phyloP scores from a whole-genome alignment of 768 basidiomycete species.

The Calocybe indica region DNA sequence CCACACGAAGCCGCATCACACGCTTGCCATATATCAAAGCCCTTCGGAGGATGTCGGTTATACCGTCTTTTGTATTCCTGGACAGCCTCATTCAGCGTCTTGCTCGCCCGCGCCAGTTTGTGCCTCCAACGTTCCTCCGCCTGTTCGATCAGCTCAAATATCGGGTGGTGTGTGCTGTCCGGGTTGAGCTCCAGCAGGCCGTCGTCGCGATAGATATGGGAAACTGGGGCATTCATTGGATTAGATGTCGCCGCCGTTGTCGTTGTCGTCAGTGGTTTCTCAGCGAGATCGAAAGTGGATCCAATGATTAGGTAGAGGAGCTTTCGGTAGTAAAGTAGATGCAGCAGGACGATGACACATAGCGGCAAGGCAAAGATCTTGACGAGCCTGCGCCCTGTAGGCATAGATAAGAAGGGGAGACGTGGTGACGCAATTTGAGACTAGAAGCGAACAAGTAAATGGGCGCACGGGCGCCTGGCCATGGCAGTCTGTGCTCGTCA shows the following conservation, averaged over 20 bases:
- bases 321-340: no score
- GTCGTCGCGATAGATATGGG: slow-evolving; percentile 1
- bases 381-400: background rate
- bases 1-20: slow-evolving; percentile 9
- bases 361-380: background rate
- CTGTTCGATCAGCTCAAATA: slow-evolving; percentile 58
- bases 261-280: no score
- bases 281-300: no score
- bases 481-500: no score
- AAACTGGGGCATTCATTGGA: no score
- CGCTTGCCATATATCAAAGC: slow-evolving; percentile 73
- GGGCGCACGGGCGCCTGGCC: no score
- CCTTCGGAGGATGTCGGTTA: slow-evolving; percentile 61
- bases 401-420: no score
- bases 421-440: no score
- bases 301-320: no score
- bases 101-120: slow-evolving; percentile 56
- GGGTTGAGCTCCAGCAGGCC: slow-evolving; percentile 21
- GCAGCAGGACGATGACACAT: no score
- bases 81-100: slow-evolving; percentile 60
- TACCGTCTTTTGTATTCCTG: slow-evolving; percentile 64
- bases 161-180: slow-evolving; percentile 58
- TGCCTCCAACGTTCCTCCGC: slow-evolving; percentile 55
- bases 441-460: no score
- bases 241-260: no score